Conservation (phyloP, 331 rosid genomes). For the Acacia pycnantha region DNA sequence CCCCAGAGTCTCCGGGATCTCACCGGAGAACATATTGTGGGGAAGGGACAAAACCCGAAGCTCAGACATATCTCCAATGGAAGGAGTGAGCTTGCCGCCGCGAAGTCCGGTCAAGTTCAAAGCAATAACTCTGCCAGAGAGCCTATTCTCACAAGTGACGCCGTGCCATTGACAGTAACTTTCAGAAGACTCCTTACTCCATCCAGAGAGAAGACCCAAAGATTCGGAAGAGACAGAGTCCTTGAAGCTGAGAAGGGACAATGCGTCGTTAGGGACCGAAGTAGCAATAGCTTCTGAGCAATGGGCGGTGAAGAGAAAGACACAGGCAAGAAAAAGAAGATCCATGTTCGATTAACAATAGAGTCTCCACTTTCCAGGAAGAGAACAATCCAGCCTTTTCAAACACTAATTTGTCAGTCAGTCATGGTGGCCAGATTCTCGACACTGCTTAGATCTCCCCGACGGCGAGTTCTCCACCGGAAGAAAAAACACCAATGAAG, state of each 20-base stretch:
- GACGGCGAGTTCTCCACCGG: constrained; percentile 22
- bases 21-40: constrained; percentile 44
- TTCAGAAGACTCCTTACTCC: constrained; percentile 29
- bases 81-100: constrained; percentile 34
- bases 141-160: constrained; percentile 36
- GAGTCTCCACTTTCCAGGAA: neutral
- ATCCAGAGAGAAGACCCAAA: constrained; percentile 33
- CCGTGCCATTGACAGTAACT: constrained; percentile 45
- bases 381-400: constrained; percentile 3
- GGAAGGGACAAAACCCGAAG: constrained; percentile 47
- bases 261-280: constrained; percentile 37
- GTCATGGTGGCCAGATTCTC: neutral
- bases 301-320: constrained; percentile 19
- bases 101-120: constrained; percentile 34
- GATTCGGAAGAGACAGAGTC: constrained; percentile 41
- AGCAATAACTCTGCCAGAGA: constrained; percentile 34
- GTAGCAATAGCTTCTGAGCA: constrained; percentile 26
- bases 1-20: constrained; percentile 41
- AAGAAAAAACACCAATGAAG: neutral
- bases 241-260: constrained; percentile 52
- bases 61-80: constrained; percentile 36
- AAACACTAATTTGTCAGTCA: constrained; percentile 16
- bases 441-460: constrained; percentile 23
- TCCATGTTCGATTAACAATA: constrained; percentile 27
- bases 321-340: constrained; percentile 21